Conservation (phyloP, 1,284 basidiomycete species). For the Cutaneotrichosporon cavernicola region DNA sequence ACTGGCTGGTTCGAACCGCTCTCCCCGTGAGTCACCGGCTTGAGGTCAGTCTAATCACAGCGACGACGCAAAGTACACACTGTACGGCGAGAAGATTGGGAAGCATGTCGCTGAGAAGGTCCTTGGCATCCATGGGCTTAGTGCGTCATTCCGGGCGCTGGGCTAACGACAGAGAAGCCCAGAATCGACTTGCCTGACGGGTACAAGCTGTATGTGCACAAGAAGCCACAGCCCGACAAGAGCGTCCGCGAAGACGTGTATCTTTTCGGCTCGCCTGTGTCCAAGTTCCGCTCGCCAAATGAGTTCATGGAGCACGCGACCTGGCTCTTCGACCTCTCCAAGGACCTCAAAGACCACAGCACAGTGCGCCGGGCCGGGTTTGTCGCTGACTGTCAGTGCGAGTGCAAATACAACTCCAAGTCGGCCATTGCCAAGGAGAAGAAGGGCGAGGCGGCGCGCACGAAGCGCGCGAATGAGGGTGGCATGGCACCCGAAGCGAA, state of each 20-base stretch:
- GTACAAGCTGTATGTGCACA: conserved; percentile 39
- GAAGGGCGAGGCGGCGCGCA: conserved; percentile 11
- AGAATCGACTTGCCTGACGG: conserved; percentile 32
- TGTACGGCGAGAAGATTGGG: conserved; percentile 37
- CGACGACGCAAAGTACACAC: conserved; percentile 27
- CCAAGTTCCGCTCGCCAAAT: conserved; percentile 28
- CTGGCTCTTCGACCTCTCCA: conserved; percentile 40
- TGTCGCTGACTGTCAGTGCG: conserved; percentile 30
- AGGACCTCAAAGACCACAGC: conserved; percentile 33
- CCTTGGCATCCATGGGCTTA: conserved; percentile 15
- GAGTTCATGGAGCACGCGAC: conserved; percentile 41
- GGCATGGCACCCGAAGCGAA: background rate
- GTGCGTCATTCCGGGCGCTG: conserved; percentile 7
- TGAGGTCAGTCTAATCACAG: background rate
- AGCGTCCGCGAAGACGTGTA: conserved; percentile 36
- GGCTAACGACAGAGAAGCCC: conserved; percentile 14
- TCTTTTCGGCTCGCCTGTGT: conserved; percentile 32
- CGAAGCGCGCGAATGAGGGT: conserved; percentile 11
- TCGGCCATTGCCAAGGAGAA: conserved; percentile 10
- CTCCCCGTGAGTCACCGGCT: conserved; percentile 14
- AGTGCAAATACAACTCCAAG: conserved; percentile 35
- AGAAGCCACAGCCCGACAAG: conserved; percentile 28
- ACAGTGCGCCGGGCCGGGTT: conserved; percentile 17
- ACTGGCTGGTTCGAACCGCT: conserved; percentile 24
- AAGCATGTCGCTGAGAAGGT: conserved; percentile 28